A percentile compares a stretch with the other conserved stretches of the same genome.
Evolutionary conservation across 2,329 filamentous ascomycete species (phyloP).

Genomic region (Tolypocladium nubicola): DNA sequence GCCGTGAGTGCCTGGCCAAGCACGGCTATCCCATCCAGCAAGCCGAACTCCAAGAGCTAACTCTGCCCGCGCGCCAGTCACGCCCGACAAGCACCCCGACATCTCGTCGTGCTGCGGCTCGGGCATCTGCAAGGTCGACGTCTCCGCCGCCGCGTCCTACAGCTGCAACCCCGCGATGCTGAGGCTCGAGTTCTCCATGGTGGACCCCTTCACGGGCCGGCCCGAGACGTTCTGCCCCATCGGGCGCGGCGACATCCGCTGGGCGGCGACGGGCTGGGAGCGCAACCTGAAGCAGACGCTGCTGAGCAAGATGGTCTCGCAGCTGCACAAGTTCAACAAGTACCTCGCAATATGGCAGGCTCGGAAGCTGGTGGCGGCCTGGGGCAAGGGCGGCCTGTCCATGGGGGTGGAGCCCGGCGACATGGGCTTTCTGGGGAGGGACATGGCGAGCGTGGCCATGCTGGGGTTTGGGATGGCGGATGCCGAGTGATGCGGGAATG

Average conservation of each 20-base stretch:
- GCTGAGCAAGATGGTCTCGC: slow-evolving; percentile 11
- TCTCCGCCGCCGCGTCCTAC: slow-evolving; percentile 16
- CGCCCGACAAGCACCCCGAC: slow-evolving; percentile 1
- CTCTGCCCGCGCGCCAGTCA: not conserved
- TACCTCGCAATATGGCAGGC: slow-evolving; percentile 19
- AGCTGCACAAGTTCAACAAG: slow-evolving; percentile 20
- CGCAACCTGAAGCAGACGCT: slow-evolving; percentile 9
- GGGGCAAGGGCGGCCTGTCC: slow-evolving; percentile 14
- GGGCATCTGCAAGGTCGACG: slow-evolving; percentile 7
- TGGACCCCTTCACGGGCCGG: slow-evolving; percentile 9
- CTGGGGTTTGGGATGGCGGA: slow-evolving; percentile 7
- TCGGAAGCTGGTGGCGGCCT: slow-evolving; percentile 10
- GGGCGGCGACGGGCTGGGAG: slow-evolving; percentile 12
- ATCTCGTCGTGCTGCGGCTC: slow-evolving; percentile 8
- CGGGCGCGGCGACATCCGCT: slow-evolving; percentile 15
- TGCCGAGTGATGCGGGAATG: not conserved
- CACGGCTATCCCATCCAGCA: fast-evolving
- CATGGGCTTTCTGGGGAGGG: slow-evolving; percentile 13
- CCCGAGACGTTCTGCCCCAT: slow-evolving; percentile 14
- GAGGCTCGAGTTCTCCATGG: slow-evolving; percentile 14
- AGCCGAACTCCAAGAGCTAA: not conserved
- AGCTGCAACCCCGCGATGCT: slow-evolving; percentile 15
- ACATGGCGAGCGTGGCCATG: slow-evolving; percentile 10
- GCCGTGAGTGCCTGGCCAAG: slow-evolving; percentile 10
- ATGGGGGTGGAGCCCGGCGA: slow-evolving; percentile 10